Base-by-base conservation (phyloP, 148 eudicot species). In the Fallopia convolvulus region DNA sequence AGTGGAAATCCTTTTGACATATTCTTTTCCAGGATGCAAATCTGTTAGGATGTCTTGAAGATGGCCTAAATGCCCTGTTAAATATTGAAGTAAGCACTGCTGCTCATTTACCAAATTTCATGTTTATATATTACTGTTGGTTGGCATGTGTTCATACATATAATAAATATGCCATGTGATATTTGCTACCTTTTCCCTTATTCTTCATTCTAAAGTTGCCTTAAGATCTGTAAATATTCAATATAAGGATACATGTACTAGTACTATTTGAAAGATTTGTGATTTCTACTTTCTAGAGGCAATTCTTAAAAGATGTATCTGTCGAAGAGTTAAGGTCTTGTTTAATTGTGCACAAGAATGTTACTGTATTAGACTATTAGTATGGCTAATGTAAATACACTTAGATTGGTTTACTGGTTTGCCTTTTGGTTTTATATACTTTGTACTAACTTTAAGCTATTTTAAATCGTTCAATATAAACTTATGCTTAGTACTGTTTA, bases 11-110 rank as follows among this genome's bases (percentile, higher is more conserved):
- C 46, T 6, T 3, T 20, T 73, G n/a, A 17, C 20, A 21, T 68
- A 18, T 11, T 70, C 77, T 21, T 77, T 77, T 76, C 81, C 82
- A 94, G 99, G 99, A 92, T 91, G 89, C 84, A 33, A 75, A 79
- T 78, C 80, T 91, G 48, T 82, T 94, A 84, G 89, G 88, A 78
- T 85, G 97, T 76, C 50, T 94, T 85, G 97, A 89, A 79, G 99
- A 92, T 85, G 99, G 99, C 73, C 92, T 94, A 70, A 89, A 92
- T 81, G 90, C 99, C 60, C 92, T 94, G 52, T 87, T 94, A 80
- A 88, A 82, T 70, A 91, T 94, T 72, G 99, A 92, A 91, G 99
- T 94, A 86, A 89, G 99, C 83, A 32, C 39, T 63, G 39, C 75
- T 15, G 18, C 52, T 70, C 49, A 36, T 68, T 14, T 17, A 36